Evolutionary conservation across 2,329 filamentous ascomycete species (phyloP).

Genomic region (Penicillium fuscoglaucum): DNA sequence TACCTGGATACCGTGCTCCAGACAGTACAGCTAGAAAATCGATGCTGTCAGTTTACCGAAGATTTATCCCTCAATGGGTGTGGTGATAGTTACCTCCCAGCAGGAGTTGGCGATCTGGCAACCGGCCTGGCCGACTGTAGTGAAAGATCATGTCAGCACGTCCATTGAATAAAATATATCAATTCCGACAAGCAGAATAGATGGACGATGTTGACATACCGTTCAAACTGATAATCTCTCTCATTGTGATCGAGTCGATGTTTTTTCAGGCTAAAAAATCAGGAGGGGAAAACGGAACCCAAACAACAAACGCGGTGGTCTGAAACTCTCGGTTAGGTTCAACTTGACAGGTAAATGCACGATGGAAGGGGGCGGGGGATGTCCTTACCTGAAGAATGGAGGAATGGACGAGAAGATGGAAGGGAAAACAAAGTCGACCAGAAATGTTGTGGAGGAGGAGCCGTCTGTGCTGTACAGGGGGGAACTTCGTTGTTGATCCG

Average conservation of each 20-base stretch:
- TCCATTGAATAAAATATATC: slow-evolving; percentile 13
- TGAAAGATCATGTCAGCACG: slow-evolving; percentile 36
- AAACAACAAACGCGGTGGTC: slow-evolving; percentile 31
- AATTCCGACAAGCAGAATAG: slow-evolving; percentile 18
- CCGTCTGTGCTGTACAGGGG: slow-evolving; percentile 42
- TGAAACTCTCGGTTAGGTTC: slow-evolving; percentile 23
- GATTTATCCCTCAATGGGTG: slow-evolving; percentile 9
- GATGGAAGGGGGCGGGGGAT: slow-evolving; percentile 18
- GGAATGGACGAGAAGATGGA: slow-evolving; percentile 27
- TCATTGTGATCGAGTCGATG: slow-evolving; percentile 65
- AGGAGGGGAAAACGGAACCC: slow-evolving; percentile 28
- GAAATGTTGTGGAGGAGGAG: slow-evolving; percentile 51
- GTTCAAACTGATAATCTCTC: slow-evolving; percentile 99
- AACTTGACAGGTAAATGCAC: slow-evolving; percentile 1
- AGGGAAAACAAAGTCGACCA: slow-evolving; percentile 34
- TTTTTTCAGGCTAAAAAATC: slow-evolving; percentile 28
- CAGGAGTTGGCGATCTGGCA: slow-evolving; percentile 99
- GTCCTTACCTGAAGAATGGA: slow-evolving; percentile 24
- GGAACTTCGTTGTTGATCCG: slow-evolving; percentile 37
- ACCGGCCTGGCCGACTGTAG: slow-evolving; percentile 95
- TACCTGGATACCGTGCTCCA: slow-evolving; percentile 99
- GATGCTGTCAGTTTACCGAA: slow-evolving; percentile 36
- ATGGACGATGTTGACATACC: slow-evolving; percentile 59
- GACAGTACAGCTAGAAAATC: slow-evolving; percentile 84
- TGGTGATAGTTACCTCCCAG: slow-evolving; percentile 84